These are phyloP conservation scores for Debaryomycetaceae sp. DNA, from an alignment of 1,139 yeast genomes.

Conservation along the genomic window DNA sequence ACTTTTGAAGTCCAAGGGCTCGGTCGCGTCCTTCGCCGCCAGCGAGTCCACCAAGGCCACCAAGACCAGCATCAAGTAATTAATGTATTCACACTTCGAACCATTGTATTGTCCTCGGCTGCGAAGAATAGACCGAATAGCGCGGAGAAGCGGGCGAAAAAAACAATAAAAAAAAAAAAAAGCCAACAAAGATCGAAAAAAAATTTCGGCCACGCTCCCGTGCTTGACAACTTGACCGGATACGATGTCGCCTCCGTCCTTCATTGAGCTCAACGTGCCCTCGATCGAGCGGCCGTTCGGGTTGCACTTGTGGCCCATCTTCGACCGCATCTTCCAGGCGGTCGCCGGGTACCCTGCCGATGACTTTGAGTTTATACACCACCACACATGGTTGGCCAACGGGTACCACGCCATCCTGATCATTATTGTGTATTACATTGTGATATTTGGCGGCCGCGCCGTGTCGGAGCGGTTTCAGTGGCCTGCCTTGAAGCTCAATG, in stretches of 20 bases:
- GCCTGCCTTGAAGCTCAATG: conserved; percentile 67
- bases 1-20: background rate
- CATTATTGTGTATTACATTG: conserved; percentile 66
- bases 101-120: background rate
- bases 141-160: background rate
- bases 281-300: conserved; percentile 85
- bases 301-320: conserved; percentile 81
- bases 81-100: background rate
- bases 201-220: background rate
- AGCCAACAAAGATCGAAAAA: background rate
- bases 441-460: conserved; percentile 75
- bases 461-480: conserved; percentile 44
- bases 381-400: conserved; percentile 64
- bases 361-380: conserved; percentile 65
- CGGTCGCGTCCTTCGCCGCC: conserved; percentile 1
- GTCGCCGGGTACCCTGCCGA: conserved; percentile 64
- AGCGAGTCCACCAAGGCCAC: background rate
- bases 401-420: conserved; percentile 63
- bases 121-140: background rate
- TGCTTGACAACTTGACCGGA: background rate
- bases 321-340: conserved; percentile 52
- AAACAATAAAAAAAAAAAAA: conserved; percentile 1
- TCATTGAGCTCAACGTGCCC: conserved; percentile 37
- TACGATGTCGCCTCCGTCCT: conserved; percentile 6
- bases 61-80: conserved; percentile 1